Evolutionary conservation across 129 eudicot species (phyloP), one percentile per base, ranked within the genome.

Genomic region (Silybum marianum): DNA sequence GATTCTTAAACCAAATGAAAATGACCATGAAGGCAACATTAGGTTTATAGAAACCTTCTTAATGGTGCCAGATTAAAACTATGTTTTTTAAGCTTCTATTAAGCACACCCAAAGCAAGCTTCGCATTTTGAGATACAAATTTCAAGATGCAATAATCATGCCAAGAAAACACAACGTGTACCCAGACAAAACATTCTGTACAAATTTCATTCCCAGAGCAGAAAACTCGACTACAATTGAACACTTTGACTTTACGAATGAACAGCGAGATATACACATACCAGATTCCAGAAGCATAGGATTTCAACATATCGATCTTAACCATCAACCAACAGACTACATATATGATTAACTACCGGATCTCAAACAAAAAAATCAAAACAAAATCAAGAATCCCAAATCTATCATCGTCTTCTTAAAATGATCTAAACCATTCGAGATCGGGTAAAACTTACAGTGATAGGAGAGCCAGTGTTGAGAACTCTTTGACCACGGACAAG

Each of bases 381-480:
- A 22, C 83, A 32, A 23, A 58, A 4, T 30, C 46, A 12, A 6
- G 16, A 79, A 26, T 22, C n/a, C 48, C 22, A 25, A 13, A 66
- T 14, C 6, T 25, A 9, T 26, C 51, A 48, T 44, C 13, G 40
- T 28, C 72, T 38, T n/a, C 3, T 54, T 10, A 75, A 23, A 9
- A 28, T 24, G 48, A 76, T 72, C 58, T 7, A 60, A 9, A 6
- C 16, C 16, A 8, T 54, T 73, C 38, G 11, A 38, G 67, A 79
- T 44, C 72, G 0, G 24, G 28, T 28, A 73, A 71, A 40, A 9
- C 97, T 85, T 80, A 93, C 99, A 79, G 98, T 95, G 78, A 95
- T 95, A 2, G 99, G 99, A 34, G 99, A 95, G 4, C 99, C 99
- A 26, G 99, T 95, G 75, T 95, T 95, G 48, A 95, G 88, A 34